Conservation (phyloP, 108 stramenopile species). For the Cyclotella distinguenda region DNA sequence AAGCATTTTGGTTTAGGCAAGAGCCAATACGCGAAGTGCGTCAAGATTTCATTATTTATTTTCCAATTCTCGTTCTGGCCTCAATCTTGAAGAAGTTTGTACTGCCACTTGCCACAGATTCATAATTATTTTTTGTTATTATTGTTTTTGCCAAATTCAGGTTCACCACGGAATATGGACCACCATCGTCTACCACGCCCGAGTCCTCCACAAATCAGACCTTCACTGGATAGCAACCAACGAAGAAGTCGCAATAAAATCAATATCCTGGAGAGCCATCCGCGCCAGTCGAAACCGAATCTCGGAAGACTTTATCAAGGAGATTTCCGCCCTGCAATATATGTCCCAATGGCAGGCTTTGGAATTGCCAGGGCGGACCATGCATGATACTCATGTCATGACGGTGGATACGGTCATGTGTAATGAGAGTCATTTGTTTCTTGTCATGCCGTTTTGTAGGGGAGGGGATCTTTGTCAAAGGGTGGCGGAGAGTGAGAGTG, state of each 20-base stretch:
- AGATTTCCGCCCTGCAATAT: slow-evolving; percentile 35
- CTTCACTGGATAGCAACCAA: slow-evolving; percentile 27
- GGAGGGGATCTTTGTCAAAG: slow-evolving; percentile 33
- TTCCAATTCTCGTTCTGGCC: neutral
- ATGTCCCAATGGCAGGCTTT: slow-evolving; percentile 18
- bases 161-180: slow-evolving; percentile 16
- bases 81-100: neutral
- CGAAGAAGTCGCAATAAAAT: slow-evolving; percentile 35
- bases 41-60: neutral
- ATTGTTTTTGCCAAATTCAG: slow-evolving; percentile 9
- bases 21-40: slow-evolving; percentile 23
- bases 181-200: slow-evolving; percentile 22
- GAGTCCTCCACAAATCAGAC: slow-evolving; percentile 27
- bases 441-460: slow-evolving; percentile 46
- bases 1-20: slow-evolving; percentile 24
- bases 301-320: slow-evolving; percentile 36
- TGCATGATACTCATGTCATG: slow-evolving; percentile 20
- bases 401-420: slow-evolving; percentile 40
- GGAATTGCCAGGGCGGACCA: neutral
- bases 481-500: slow-evolving; percentile 17
- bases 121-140: neutral
- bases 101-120: neutral
- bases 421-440: slow-evolving; percentile 24
- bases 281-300: slow-evolving; percentile 7
- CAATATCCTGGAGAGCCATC: slow-evolving; percentile 28